Base-by-base conservation (phyloP, 192 early-diverging fungal genomes). In the Coemansia sp. region DNA sequence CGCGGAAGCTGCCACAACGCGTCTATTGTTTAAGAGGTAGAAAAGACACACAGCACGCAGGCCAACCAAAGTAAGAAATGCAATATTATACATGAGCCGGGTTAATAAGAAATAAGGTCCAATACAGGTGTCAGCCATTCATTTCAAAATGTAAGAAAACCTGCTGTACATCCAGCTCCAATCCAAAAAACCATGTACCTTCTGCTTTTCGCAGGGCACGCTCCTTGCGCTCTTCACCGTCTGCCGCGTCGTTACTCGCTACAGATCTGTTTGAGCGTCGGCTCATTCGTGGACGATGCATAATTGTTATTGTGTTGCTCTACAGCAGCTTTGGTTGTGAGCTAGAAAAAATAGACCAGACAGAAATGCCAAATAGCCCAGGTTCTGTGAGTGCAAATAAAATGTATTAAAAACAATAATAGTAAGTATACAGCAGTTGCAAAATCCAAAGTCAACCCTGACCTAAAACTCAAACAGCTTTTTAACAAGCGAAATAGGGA, bases 1-100 rank as follows among this genome's bases (percentile, higher is more conserved):
- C 76, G 76, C 48, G 80, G 80, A 51, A 82, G 72, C 68, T 82
- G 72, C 74, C 80, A 82, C 8, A 77, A 54, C 18, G 76, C 74
- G 71, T 82, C 74, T 82, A 77, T 52, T 32, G 32, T 32, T 32
- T 2, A 32, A 32, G 32, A 32, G 32, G 32, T 32, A 32, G 32
- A 32, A 32, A 32, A 32, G 32, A 2, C 4, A 32, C 32, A 32
- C 32, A 4, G 4, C 32, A 32, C 32, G 4, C 32, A 32, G 32
- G 4, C 32, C 32, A 32, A 32, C 32, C 32, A 54, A 5, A 54
- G 51, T 4, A 0, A 16, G 8, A 8, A 19, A 18, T 18, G 47
- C 7, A 6, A 12, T 16, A 49, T n/a, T 9, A 11, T 26, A 8
- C 9, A 0, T 8, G 4, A 9, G 21, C 22, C 26, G 51, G 7